These are phyloP conservation scores for Fusarium sp. DNA, from an alignment of 2,329 filamentous ascomycete species.

Conservation along the genomic window DNA sequence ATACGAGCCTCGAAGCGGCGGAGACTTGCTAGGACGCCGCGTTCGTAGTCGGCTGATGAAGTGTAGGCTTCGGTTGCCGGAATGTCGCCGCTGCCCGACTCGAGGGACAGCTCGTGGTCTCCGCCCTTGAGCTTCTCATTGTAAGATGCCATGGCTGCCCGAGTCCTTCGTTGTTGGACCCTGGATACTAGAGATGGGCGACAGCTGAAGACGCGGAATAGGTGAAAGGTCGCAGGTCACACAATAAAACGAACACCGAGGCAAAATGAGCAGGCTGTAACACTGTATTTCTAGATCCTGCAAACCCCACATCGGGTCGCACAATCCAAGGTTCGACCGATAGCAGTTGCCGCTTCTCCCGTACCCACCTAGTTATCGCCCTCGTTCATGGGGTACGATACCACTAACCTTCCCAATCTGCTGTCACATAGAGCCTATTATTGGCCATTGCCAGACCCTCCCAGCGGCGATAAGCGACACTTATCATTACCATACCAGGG, in stretches of 20 bases:
- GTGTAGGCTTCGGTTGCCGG: neutral
- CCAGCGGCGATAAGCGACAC: neutral
- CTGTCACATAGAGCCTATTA: neutral
- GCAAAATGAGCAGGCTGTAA: neutral
- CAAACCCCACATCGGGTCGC: neutral
- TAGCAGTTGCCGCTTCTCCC: constrained; percentile 8
- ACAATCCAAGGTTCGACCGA: neutral
- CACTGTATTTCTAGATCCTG: neutral
- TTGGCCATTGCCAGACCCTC: neutral
- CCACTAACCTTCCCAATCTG: neutral
- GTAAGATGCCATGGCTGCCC: neutral
- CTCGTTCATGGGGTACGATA: neutral
- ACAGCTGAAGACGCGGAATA: neutral
- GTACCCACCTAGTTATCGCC: neutral
- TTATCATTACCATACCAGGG: neutral
- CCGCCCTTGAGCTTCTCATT: constrained; percentile 9
- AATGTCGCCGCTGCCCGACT: constrained; percentile 2
- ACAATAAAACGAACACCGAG: neutral
- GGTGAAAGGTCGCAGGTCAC: neutral
- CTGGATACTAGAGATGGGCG: neutral
- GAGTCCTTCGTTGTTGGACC: neutral
- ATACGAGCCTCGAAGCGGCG: constrained; percentile 6
- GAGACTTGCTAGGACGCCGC: neutral
- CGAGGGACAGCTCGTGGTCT: neutral
- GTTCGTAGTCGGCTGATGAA: neutral